Conservation (phyloP, 2,329 filamentous ascomycete genomes). For the Penicillium brasilianum region DNA sequence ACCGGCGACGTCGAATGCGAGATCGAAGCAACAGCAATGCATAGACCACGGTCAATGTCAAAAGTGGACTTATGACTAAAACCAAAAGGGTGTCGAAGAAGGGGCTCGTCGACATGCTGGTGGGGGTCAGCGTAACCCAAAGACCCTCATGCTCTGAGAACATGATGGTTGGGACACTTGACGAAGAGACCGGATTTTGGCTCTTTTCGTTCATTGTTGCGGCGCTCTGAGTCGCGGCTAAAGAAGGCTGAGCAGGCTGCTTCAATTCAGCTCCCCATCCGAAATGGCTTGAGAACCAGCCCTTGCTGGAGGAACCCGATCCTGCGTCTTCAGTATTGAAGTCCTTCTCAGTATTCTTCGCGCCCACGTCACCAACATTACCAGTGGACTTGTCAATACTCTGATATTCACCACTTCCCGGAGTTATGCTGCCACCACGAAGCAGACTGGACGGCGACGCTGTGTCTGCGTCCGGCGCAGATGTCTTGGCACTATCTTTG, state of each 20-base stretch:
- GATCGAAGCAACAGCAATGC: conserved; percentile 84
- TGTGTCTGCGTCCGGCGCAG: conserved; percentile 39
- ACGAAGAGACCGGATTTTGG: conserved; percentile 20
- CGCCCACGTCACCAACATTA: conserved; percentile 21
- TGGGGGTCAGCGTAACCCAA: conserved; percentile 95
- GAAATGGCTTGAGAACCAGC: conserved; percentile 46
- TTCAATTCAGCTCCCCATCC: conserved; percentile 33
- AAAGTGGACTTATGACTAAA: conserved; percentile 89
- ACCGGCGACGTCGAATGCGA: conserved; percentile 83
- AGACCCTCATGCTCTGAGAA: conserved; percentile 72
- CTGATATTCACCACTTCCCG: conserved; percentile 73
- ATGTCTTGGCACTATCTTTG: conserved; percentile 36
- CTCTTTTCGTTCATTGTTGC: conserved; percentile 26
- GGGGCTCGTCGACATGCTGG: conserved; percentile 82
- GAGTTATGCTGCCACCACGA: conserved; percentile 71
- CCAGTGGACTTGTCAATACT: conserved; percentile 45
- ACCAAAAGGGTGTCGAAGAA: conserved; percentile 98
- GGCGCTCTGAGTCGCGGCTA: conserved; percentile 14
- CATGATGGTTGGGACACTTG: conserved; percentile 35
- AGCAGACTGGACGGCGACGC: conserved; percentile 45
- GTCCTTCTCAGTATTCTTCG: conserved; percentile 20
- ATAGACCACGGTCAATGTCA: conserved; percentile 92
- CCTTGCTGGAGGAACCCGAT: conserved; percentile 22
- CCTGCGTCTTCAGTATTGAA: conserved; percentile 16
- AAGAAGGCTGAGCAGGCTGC: conserved; percentile 20